A percentile compares a stretch with the other conserved stretches of the same genome.
Evolutionary conservation across 352 stramenopile genomes (phyloP).

Genomic region (Phytopythium litorale): DNA sequence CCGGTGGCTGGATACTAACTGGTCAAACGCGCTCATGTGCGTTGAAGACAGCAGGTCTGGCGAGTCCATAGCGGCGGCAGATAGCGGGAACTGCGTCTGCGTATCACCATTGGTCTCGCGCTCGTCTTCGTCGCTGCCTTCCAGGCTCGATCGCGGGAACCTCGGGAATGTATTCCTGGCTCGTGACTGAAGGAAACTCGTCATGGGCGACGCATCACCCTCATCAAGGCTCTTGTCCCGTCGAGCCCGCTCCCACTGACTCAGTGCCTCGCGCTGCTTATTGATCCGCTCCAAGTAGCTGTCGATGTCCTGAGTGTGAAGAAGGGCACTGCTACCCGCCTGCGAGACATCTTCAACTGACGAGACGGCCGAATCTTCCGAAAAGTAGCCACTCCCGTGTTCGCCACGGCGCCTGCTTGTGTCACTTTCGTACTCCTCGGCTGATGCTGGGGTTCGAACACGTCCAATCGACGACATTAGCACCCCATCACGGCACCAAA

Average conservation of each 20-base stretch:
- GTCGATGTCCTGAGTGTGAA: constrained; percentile 51
- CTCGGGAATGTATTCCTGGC: neutral
- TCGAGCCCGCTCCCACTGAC: constrained; percentile 38
- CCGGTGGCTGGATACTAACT: neutral
- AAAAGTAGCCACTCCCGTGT: neutral
- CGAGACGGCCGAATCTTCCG: neutral
- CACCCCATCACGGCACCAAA: neutral
- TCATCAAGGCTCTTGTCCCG: neutral
- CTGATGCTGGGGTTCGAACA: neutral
- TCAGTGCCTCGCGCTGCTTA: constrained; percentile 40
- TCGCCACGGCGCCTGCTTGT: neutral
- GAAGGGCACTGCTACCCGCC: constrained; percentile 14
- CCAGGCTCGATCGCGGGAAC: neutral
- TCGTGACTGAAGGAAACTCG: neutral
- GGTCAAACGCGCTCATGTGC: constrained; percentile 11
- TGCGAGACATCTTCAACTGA: constrained; percentile 6
- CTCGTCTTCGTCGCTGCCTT: constrained; percentile 13
- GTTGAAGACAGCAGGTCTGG: constrained; percentile 31
- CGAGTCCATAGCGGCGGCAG: constrained; percentile 25
- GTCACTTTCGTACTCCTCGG: neutral
- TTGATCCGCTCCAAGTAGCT: constrained; percentile 47
- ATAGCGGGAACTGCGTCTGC: constrained; percentile 26
- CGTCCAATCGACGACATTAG: neutral
- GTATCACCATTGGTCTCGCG: neutral
- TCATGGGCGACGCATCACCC: neutral